These are phyloP conservation scores for Phlyctochytrium planicorne DNA, from an alignment of 192 early-diverging fungal species.

Conservation along the genomic window DNA sequence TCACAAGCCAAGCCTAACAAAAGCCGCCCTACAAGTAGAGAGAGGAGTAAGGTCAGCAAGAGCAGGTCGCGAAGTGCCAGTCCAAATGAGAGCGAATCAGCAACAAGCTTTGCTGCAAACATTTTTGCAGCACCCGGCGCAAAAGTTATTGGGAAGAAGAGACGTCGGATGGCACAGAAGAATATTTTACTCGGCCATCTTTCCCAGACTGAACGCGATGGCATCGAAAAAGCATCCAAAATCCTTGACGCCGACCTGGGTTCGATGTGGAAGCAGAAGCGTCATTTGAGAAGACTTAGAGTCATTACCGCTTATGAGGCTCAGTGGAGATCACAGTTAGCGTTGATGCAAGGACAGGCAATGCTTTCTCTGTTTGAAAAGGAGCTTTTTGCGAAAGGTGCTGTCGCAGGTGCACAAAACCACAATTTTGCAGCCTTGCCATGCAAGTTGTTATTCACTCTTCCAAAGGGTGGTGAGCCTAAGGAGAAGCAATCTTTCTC, in stretches of 20 bases:
- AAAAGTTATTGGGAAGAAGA: slow-evolving; percentile 25
- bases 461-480: background rate
- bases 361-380: slow-evolving; percentile 19
- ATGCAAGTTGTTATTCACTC: background rate
- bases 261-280: slow-evolving; percentile 29
- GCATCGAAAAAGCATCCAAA: slow-evolving; percentile 33
- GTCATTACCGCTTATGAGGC: slow-evolving; percentile 32
- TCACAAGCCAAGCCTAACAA: slow-evolving; percentile 2
- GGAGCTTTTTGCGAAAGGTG: slow-evolving; percentile 12
- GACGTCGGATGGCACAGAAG: slow-evolving; percentile 20
- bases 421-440: background rate
- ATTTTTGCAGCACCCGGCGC: slow-evolving; percentile 18
- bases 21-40: slow-evolving; percentile 18
- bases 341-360: slow-evolving; percentile 27
- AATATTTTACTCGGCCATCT: slow-evolving; percentile 28
- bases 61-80: slow-evolving; percentile 22
- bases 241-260: slow-evolving; percentile 31
- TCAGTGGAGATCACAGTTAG: slow-evolving; percentile 9
- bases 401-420: background rate
- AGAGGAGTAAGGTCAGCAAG: background rate
- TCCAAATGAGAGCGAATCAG: slow-evolving; percentile 13
- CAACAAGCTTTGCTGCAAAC: no score
- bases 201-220: slow-evolving; percentile 31
- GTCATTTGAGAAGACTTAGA: slow-evolving; percentile 35
- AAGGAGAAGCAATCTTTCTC: background rate